Evolutionary conservation across 2,329 filamentous ascomycete genomes (phyloP).

Genomic region (Aurifilum marmelostoma): DNA sequence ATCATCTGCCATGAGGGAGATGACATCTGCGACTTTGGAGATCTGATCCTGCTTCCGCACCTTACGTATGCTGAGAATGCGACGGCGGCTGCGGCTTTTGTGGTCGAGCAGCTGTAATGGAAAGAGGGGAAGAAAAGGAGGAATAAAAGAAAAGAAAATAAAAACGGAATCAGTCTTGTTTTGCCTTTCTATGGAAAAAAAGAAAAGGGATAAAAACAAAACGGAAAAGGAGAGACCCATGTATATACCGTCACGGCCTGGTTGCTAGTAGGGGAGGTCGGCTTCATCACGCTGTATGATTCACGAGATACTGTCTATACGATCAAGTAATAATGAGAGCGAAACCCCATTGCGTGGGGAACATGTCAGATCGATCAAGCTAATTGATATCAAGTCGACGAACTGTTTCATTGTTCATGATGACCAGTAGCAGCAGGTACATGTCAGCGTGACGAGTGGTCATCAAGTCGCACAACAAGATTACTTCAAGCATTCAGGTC

Average conservation of each 20-base stretch:
- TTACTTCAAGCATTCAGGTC: slow-evolving; percentile 19
- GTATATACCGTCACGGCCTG: neutral
- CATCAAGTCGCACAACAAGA: neutral
- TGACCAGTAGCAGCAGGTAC: neutral
- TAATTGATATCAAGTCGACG: neutral
- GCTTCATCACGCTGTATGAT: neutral
- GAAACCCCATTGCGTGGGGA: neutral
- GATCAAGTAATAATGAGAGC: neutral
- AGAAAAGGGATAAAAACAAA: neutral
- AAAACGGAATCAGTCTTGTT: no score
- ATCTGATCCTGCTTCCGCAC: slow-evolving; percentile 34
- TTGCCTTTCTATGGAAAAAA: no score
- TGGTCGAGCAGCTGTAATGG: slow-evolving; percentile 13
- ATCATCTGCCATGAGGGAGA: slow-evolving; percentile 34
- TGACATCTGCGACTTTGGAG: slow-evolving; percentile 35
- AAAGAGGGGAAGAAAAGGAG: no score
- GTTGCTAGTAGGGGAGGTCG: neutral
- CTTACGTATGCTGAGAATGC: slow-evolving; percentile 35
- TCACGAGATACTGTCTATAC: neutral
- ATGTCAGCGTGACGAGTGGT: neutral
- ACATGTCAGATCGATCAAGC: neutral
- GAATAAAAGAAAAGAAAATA: neutral
- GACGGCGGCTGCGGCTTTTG: slow-evolving; percentile 33
- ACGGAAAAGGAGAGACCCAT: neutral
- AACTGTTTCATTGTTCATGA: neutral